Evolutionary conservation across 1,284 basidiomycete genomes (phyloP), one percentile per base, ranked within the genome.

Genomic region (Microbotryomycetes sp.): DNA sequence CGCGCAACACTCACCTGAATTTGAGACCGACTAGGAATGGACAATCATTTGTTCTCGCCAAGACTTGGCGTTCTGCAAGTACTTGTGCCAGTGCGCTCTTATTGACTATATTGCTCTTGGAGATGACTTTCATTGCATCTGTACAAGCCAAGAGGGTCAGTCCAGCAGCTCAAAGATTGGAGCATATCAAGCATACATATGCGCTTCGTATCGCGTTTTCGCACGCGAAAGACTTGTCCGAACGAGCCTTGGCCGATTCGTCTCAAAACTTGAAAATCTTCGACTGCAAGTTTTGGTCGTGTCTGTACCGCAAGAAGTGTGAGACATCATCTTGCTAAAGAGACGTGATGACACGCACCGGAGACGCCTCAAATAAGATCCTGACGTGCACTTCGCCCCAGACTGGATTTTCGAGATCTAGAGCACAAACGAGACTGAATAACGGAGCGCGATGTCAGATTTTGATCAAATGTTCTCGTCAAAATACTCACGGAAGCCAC

Each of bases 11-110:
- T 47, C 26, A 56, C 52, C 27, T 72, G 55, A 78, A 77, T 64
- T 78, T 77, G 67, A 77, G 71, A 0, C 75, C 75, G 26, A 78
- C 76, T 24, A 78, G 70, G 64, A 78, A 78, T 15, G 76, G 75
- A 52, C 72, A 76, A 49, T 74, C 74, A 51, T 73, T 70, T 16
- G 76, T 76, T 57, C 75, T 73, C 59, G 76, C 75, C 6, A 78
- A 69, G 52, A 77, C 76, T 66, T 74, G 73, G 26, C 76, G 69
- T 53, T 78, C 77, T 45, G 76, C 74, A 66, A 76, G 72, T 9
- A 76, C 76, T 50, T 78, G 76, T 2, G 70, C 71, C 31, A 77
- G 69, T 27, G 74, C 73, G 59, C 74, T 71, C 59, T 72, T 72
- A 29, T 70, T 53, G 21, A 70, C 74, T 50, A 78, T 74, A 54